A percentile compares a stretch with the other conserved stretches of the same genome.
These are phyloP conservation scores for Tilletiopsis washingtonensis DNA, from an alignment of 1,284 basidiomycete species.

Conservation along the genomic window DNA sequence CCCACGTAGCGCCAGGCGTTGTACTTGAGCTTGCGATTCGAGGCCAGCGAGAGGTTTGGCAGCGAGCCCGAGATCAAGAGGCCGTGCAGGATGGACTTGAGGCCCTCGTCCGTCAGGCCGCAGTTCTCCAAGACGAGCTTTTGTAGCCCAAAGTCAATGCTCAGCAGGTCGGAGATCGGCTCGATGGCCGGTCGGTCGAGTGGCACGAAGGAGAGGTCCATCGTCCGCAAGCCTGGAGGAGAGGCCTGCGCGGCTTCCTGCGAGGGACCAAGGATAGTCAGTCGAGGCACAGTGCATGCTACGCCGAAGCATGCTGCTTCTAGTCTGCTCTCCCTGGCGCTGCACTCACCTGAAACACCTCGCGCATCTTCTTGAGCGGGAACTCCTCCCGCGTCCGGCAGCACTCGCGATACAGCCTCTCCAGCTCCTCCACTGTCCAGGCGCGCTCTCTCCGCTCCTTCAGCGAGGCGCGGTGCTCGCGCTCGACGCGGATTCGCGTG, in stretches of 20 bases:
- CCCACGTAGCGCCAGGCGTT: constrained; percentile 73
- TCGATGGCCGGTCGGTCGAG: constrained; percentile 31
- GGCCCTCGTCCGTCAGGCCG: constrained; percentile 53
- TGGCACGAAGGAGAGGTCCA: constrained; percentile 34
- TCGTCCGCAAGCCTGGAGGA: constrained; percentile 18
- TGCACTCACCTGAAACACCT: constrained; percentile 22
- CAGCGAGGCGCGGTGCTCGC: constrained; percentile 29
- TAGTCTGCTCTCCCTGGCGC: background rate
- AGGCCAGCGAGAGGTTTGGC: constrained; percentile 74
- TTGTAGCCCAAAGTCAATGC: constrained; percentile 39
- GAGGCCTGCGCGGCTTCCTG: constrained; percentile 1
- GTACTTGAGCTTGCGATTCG: constrained; percentile 71
- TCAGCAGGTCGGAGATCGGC: constrained; percentile 42
- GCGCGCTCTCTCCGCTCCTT: constrained; percentile 18
- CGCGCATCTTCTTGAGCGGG: constrained; percentile 40
- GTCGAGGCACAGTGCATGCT: constrained; percentile 5
- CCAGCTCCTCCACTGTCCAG: constrained; percentile 37
- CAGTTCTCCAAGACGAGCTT: constrained; percentile 43
- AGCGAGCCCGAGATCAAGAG: constrained; percentile 75
- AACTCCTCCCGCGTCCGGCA: constrained; percentile 43
- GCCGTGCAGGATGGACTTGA: constrained; percentile 85
- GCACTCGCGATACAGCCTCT: constrained; percentile 41
- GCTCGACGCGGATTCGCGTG: constrained; percentile 36
- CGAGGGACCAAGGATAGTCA: constrained; percentile 1
- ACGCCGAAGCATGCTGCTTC: constrained; percentile 4